A percentile compares a stretch with the other conserved stretches of the same genome.
Conservation (phyloP, 345 rosid genomes). For the Rhodamnia rubescens region DNA sequence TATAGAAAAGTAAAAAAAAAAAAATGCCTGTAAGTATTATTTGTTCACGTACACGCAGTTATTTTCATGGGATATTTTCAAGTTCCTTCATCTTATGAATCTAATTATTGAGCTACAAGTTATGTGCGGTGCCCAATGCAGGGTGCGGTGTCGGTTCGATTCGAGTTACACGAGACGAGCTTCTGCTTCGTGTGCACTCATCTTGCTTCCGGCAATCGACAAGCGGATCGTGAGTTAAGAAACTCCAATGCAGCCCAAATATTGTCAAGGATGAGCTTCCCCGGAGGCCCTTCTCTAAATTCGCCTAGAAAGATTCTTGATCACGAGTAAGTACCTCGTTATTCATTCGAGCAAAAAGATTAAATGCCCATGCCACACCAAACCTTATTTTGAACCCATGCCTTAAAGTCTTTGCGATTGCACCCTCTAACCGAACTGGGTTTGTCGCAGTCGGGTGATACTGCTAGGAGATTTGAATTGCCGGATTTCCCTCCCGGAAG, state of each 20-base stretch:
- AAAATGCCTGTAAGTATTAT: neutral
- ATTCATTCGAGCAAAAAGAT: neutral
- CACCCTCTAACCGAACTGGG: neutral
- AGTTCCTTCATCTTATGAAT: neutral
- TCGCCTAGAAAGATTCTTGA: neutral
- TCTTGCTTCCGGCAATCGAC: slow-evolving; percentile 1
- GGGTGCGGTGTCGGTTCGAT: slow-evolving; percentile 3
- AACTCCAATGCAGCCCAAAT: slow-evolving; percentile 1
- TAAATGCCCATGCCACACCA: neutral
- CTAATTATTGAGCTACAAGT: neutral
- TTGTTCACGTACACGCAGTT: neutral
- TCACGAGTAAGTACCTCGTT: neutral
- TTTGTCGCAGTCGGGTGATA: neutral
- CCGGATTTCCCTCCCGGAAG: neutral
- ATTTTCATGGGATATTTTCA: neutral
- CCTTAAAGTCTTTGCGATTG: neutral
- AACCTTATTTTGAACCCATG: neutral
- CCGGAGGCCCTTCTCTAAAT: neutral
- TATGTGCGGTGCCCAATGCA: neutral
- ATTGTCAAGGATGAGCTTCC: slow-evolving; percentile 1
- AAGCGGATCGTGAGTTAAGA: neutral
- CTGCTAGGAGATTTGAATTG: slow-evolving; percentile 5
- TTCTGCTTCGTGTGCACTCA: slow-evolving; percentile 11
- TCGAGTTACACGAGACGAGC: neutral
- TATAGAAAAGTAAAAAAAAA: neutral